A percentile compares a stretch with the other conserved stretches of the same genome.
phyloP scores from a whole-genome alignment of 768 basidiomycete genomes.

The Lentinula guzmanii region DNA sequence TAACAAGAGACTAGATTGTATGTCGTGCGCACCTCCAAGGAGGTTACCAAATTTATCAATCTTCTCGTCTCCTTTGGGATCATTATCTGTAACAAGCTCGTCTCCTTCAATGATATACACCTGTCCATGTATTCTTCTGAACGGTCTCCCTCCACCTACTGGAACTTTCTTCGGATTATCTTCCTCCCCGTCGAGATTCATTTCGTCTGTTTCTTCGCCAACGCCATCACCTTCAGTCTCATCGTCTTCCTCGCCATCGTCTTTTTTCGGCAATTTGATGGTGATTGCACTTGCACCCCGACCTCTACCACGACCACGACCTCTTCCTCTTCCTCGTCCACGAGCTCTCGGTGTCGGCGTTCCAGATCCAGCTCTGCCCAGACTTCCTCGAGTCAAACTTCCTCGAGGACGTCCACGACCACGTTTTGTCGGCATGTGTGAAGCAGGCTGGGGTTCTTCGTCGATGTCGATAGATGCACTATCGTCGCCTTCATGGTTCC shows the following conservation, averaged over 20 bases:
- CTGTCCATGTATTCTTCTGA: slow-evolving; percentile 67
- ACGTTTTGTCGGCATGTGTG: slow-evolving; percentile 18
- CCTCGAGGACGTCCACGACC: slow-evolving; percentile 31
- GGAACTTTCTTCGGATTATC: slow-evolving; percentile 38
- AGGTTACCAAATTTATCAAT: slow-evolving; percentile 82
- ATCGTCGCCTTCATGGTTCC: slow-evolving; percentile 27
- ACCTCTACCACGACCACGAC: slow-evolving; percentile 25
- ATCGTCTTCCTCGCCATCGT: slow-evolving; percentile 25
- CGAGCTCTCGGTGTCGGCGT: slow-evolving; percentile 30
- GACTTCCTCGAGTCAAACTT: slow-evolving; percentile 8
- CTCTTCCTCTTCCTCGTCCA: slow-evolving; percentile 34
- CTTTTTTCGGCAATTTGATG: slow-evolving; percentile 14
- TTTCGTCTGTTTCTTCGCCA: slow-evolving; percentile 28
- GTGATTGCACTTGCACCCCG: slow-evolving; percentile 10
- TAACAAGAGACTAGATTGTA: slow-evolving; percentile 4
- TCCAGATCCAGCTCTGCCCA: slow-evolving; percentile 17
- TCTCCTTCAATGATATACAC: slow-evolving; percentile 81
- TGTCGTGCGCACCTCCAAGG: slow-evolving; percentile 63
- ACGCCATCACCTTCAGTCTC: slow-evolving; percentile 26
- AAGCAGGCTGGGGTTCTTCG: slow-evolving; percentile 7
- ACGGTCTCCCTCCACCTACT: slow-evolving; percentile 58
- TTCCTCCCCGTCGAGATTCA: slow-evolving; percentile 24
- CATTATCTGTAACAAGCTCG: slow-evolving; percentile 79
- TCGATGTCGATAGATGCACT: slow-evolving; percentile 24
- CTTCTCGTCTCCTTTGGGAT: slow-evolving; percentile 87